Evolutionary conservation across 441 rosid genomes (phyloP).

Genomic region (Iberis amara): DNA sequence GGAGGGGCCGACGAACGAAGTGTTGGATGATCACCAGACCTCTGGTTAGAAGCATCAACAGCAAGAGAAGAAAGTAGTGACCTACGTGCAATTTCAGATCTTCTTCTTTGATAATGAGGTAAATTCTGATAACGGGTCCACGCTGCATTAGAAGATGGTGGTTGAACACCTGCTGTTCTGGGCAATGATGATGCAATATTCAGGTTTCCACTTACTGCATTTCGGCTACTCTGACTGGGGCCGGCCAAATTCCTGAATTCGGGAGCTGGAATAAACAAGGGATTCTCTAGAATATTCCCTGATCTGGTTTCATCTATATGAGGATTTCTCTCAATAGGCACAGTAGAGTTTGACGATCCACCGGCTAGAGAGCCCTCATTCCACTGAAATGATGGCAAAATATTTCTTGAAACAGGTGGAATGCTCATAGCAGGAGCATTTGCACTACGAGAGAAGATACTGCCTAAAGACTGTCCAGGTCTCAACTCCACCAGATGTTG

Average conservation of each 20-base stretch:
- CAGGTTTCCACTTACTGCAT: conserved; percentile 25
- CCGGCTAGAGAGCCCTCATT: conserved; percentile 45
- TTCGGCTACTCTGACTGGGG: conserved; percentile 37
- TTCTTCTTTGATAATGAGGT: conserved; percentile 53
- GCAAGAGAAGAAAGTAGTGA: conserved; percentile 53
- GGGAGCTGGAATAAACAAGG: conserved; percentile 45
- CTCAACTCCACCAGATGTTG: conserved; percentile 43
- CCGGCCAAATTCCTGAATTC: conserved; percentile 41
- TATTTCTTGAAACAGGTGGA: conserved; percentile 48
- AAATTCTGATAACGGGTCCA: conserved; percentile 48
- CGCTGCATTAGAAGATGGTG: conserved; percentile 36
- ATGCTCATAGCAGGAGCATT: conserved; percentile 39
- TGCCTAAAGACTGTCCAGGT: conserved; percentile 36
- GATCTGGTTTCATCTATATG: conserved; percentile 34
- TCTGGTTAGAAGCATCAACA: conserved; percentile 39
- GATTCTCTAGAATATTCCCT: conserved; percentile 39
- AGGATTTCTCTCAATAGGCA: conserved; percentile 39
- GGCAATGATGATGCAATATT: conserved; percentile 40
- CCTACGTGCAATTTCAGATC: conserved; percentile 72
- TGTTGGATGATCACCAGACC: conserved; percentile 30
- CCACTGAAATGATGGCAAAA: conserved; percentile 49
- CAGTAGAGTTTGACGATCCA: conserved; percentile 40
- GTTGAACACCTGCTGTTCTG: conserved; percentile 40
- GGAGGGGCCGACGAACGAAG: conserved; percentile 38
- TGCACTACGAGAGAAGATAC: conserved; percentile 34